Conservation (phyloP, 2,329 filamentous ascomycete species). For the Didymellaceae sp. region DNA sequence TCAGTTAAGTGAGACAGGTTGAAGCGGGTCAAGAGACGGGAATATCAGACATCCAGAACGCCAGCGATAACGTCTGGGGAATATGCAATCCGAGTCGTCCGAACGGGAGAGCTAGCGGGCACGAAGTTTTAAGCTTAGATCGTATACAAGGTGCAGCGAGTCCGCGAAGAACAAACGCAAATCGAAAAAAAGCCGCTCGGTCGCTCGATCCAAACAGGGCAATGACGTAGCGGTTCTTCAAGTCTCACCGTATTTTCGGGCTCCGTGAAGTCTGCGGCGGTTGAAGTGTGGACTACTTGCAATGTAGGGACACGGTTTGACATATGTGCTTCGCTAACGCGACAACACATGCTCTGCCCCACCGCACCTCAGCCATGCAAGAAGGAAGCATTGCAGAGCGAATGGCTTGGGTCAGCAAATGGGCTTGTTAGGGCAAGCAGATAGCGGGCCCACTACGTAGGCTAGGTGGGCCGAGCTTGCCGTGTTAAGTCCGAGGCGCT, state of each 20-base stretch:
- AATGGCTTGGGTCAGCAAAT: conserved; percentile 10
- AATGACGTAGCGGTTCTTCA: neutral
- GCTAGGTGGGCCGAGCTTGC: conserved; percentile 14
- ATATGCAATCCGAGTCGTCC: too few relatives aligned
- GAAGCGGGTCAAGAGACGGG: too few relatives aligned
- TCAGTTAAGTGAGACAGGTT: too few relatives aligned
- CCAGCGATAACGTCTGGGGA: too few relatives aligned
- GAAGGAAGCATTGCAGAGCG: conserved; percentile 11
- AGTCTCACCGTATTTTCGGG: neutral
- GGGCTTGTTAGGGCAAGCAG: conserved; percentile 1
- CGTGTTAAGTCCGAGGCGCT: conserved; percentile 8
- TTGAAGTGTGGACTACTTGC: too few relatives aligned
- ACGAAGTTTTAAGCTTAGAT: too few relatives aligned
- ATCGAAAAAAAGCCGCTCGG: too few relatives aligned
- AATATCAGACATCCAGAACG: too few relatives aligned
- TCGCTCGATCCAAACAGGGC: neutral
- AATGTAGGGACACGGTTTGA: too few relatives aligned
- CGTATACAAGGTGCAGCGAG: too few relatives aligned
- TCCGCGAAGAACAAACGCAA: too few relatives aligned
- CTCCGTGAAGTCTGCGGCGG: neutral
- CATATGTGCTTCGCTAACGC: too few relatives aligned
- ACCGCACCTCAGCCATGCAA: neutral
- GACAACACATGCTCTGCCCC: conserved; percentile 8
- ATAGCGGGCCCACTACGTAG: conserved; percentile 15
- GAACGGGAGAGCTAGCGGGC: conserved; percentile 9